Evolutionary conservation across 2,329 filamentous ascomycete species (phyloP).

Genomic region (Botrytis deweyae): DNA sequence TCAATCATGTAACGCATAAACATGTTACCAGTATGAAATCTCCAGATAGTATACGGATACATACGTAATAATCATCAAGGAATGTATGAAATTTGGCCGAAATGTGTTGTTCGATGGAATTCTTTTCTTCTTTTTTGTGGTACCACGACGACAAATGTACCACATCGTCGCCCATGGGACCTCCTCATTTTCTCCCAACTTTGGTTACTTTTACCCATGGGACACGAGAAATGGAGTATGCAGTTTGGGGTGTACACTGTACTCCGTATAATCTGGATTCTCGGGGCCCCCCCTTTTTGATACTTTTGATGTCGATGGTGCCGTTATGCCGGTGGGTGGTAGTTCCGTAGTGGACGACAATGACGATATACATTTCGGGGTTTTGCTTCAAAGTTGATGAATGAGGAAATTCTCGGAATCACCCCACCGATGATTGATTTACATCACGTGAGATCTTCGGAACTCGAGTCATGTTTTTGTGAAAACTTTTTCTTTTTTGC

Average conservation of each 20-base stretch:
- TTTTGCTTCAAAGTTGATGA: background rate
- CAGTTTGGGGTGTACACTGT: background rate
- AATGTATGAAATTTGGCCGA: conserved; percentile 12
- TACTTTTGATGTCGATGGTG: background rate
- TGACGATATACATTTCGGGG: background rate
- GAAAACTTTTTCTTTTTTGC: background rate
- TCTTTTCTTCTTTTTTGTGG: conserved; percentile 11
- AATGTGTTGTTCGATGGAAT: background rate
- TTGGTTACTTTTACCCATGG: background rate
- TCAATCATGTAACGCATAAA: conserved; percentile 8
- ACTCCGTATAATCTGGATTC: background rate
- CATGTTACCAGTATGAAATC: conserved; percentile 3
- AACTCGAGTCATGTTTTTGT: conserved; percentile 8
- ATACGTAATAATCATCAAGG: background rate
- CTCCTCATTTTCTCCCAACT: conserved; percentile 17
- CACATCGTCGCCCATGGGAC: conserved; percentile 15
- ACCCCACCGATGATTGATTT: background rate
- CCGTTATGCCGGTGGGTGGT: background rate
- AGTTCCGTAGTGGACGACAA: background rate
- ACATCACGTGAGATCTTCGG: background rate
- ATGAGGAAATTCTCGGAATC: conserved; percentile 3
- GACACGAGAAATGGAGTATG: conserved; percentile 14
- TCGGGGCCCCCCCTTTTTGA: background rate
- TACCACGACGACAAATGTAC: background rate
- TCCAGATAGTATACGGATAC: background rate